phyloP scores from a whole-genome alignment of 176 grass and related monocot species.

The Raddia distichophylla region DNA sequence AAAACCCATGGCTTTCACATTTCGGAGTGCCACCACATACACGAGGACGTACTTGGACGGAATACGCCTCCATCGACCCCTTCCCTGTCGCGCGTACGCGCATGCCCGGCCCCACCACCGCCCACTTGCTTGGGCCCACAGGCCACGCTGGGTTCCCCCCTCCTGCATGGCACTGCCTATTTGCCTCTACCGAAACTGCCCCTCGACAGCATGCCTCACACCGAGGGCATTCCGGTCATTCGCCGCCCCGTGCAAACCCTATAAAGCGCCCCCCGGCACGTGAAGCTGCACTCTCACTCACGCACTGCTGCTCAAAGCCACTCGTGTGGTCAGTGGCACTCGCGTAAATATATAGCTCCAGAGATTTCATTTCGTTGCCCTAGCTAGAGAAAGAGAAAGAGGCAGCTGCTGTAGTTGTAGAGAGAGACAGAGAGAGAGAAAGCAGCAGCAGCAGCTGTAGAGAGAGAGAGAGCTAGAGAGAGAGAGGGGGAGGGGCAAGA shows the following conservation, averaged over 20 bases:
- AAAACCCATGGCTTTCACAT: neutral
- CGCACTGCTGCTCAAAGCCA: neutral
- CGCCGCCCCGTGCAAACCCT: neutral
- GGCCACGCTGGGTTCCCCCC: neutral
- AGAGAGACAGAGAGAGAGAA: constrained; percentile 11
- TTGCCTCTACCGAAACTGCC: neutral
- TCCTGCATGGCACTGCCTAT: neutral
- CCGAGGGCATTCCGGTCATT: constrained; percentile 18
- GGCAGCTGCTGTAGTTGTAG: neutral
- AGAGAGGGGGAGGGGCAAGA: constrained; percentile 3
- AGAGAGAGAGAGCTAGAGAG: neutral
- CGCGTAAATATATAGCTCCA: constrained; percentile 1
- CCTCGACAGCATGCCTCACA: neutral
- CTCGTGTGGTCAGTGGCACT: constrained; percentile 23
- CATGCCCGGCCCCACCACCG: neutral
- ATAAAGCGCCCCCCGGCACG: constrained; percentile 32
- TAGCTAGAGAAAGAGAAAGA: constrained; percentile 10
- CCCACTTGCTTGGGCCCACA: neutral
- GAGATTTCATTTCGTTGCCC: constrained; percentile 10
- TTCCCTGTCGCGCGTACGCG: neutral
- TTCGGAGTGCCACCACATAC: neutral
- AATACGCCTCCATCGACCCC: neutral
- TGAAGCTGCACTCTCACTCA: constrained; percentile 2
- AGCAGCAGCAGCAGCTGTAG: neutral
- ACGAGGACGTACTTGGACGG: neutral